Evolutionary conservation across 257 asterid species (phyloP).

Genomic region (Solanum raphanifolium): DNA sequence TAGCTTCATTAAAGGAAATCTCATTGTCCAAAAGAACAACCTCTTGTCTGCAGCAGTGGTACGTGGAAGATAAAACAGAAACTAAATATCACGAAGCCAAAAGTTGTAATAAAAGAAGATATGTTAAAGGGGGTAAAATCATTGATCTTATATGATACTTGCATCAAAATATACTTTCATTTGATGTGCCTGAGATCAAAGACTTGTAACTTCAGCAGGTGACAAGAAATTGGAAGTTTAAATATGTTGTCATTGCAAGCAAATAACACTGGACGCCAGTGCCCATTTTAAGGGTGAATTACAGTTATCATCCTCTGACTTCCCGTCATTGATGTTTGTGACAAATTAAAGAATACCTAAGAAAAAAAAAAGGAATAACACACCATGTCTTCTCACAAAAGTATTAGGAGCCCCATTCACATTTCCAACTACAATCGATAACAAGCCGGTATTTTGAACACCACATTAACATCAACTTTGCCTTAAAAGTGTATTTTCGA

Average conservation of each 20-base stretch:
- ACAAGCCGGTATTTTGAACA: neutral
- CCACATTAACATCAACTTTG: neutral
- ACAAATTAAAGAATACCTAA: neutral
- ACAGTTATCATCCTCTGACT: neutral
- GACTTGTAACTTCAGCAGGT: neutral
- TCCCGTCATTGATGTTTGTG: neutral
- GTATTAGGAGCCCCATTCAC: neutral
- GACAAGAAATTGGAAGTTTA: neutral
- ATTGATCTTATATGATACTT: neutral
- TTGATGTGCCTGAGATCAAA: neutral
- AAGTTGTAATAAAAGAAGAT: neutral
- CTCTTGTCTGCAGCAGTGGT: constrained; percentile 59
- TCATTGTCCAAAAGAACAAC: constrained; percentile 79
- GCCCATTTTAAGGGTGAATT: neutral
- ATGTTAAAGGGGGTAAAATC: neutral
- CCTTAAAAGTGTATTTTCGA: neutral
- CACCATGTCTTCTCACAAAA: neutral
- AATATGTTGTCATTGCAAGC: neutral
- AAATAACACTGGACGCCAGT: neutral
- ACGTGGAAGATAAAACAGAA: constrained; percentile 3
- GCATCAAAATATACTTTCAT: neutral
- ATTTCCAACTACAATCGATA: neutral
- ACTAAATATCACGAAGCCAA: neutral
- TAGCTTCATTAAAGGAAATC: constrained; percentile 84
- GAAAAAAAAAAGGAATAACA: neutral